Conservation (phyloP, 1,284 basidiomycete genomes). For the Heterobasidion annosum region DNA sequence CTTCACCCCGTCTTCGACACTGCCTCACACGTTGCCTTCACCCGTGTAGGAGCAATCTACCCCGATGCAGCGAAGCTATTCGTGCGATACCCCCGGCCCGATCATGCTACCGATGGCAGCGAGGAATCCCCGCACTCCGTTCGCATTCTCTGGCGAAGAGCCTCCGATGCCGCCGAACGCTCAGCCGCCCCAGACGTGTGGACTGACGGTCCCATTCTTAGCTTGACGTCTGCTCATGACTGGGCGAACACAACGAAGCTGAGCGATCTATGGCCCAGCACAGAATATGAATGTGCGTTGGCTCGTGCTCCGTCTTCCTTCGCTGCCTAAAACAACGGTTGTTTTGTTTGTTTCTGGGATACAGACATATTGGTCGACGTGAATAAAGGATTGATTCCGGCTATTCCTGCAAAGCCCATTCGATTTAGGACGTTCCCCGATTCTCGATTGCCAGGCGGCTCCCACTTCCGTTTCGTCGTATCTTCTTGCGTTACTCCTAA, state of each 20-base stretch:
- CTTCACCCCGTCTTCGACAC: slow-evolving; percentile 43
- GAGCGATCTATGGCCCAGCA: slow-evolving; percentile 58
- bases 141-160: slow-evolving; percentile 40
- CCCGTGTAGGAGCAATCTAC: slow-evolving; percentile 61
- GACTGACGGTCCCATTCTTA: slow-evolving; percentile 44
- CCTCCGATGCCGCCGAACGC: slow-evolving; percentile 9
- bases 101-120: slow-evolving; percentile 15
- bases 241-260: slow-evolving; percentile 58
- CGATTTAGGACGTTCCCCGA: slow-evolving; percentile 66
- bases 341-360: slow-evolving; percentile 6
- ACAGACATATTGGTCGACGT: slow-evolving; percentile 43
- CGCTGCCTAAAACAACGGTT: not conserved
- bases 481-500: slow-evolving; percentile 58
- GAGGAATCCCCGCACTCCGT: slow-evolving; percentile 21
- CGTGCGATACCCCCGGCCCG: slow-evolving; percentile 42
- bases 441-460: slow-evolving; percentile 39
- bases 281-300: slow-evolving; percentile 62
- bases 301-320: not conserved
- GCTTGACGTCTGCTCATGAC: slow-evolving; percentile 39
- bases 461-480: slow-evolving; percentile 57
- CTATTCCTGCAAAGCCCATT: slow-evolving; percentile 42
- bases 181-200: slow-evolving; percentile 22
- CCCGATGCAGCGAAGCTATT: slow-evolving; percentile 54
- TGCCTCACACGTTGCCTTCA: slow-evolving; percentile 48
- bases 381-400: slow-evolving; percentile 32